Base-by-base conservation (phyloP, 345 rosid genomes). In the Draba incana region DNA sequence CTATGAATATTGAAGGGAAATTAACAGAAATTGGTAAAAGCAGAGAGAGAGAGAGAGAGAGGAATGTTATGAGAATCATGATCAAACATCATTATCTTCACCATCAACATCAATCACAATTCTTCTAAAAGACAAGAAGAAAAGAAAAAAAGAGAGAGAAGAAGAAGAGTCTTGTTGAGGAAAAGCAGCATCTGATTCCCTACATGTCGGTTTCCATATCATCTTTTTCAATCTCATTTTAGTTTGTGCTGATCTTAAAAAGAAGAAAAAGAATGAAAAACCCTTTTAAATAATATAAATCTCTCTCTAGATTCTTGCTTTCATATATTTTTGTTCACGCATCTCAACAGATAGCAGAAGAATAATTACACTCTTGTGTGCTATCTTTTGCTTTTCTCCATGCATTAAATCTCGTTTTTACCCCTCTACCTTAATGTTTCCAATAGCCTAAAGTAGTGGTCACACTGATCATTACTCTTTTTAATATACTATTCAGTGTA, bases 131-230 rank as follows among this genome's bases (percentile, higher is more conserved):
- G 70, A 64, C 27, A n/a, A 16, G 58, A 49, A 27, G 13, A 52
- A 64, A 27, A 53, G 52, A 57, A 27, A 53, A 53, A 72, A 72
- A 72, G 65, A 64, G 15, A 44, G 51, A 60, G 39, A 44, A 27
- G 70, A 55, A 45, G 46, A 72, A 72, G 76, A 72, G 70, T 72
- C 77, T 57, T 72, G 30, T 24, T 57, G 23, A 72, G 60, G 38
- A 57, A 68, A 72, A 72, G 54, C 37, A 64, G 77, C 60, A 72
- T 72, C 77, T 65, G 71, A 72, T 72, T 72, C 77, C 66, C 77
- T 72, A 57, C 66, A 57, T 65, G 77, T 72, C 76, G 70, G 76
- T 72, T 55, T 15, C 69, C 15, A 53, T 11, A 5, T 42, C 52
- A 44, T 44, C 33, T 47, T 69, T 58, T 59, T 58, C 28, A 37